A percentile compares a stretch with the other conserved stretches of the same genome.
phyloP scores from a whole-genome alignment of 352 stramenopile genomes.

The Blastocystis hominis region DNA sequence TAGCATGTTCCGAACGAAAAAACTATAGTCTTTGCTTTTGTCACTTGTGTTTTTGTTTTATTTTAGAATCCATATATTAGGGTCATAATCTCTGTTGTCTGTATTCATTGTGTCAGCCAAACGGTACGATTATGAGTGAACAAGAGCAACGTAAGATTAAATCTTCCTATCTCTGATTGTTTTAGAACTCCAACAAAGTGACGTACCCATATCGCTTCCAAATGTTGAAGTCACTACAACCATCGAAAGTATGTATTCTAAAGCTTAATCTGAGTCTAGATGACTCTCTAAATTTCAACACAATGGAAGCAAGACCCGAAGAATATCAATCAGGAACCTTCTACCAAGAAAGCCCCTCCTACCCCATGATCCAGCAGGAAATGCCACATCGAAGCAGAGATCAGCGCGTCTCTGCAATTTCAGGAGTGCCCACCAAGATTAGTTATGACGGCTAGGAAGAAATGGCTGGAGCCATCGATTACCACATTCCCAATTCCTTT shows the following conservation, averaged over 20 bases:
- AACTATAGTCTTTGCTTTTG: too few species aligned
- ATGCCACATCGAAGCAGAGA: neutral
- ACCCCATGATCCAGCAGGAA: neutral
- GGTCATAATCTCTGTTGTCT: too few species aligned
- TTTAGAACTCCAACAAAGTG: neutral
- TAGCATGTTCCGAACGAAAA: neutral
- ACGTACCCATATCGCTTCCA: constrained; percentile 29
- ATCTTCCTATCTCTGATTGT: neutral
- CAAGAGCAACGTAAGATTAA: neutral
- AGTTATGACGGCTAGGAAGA: neutral
- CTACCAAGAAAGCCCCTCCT: neutral
- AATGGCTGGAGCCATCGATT: neutral
- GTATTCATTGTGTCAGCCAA: too few species aligned
- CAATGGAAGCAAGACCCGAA: neutral
- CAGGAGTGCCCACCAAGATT: neutral
- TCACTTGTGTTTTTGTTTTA: too few species aligned
- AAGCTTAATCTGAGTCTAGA: neutral
- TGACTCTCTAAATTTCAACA: neutral
- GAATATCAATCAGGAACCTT: neutral
- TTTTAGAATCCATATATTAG: too few species aligned
- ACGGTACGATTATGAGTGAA: constrained; percentile 8
- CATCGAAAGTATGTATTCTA: neutral
- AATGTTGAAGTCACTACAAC: neutral
- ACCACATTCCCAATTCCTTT: neutral
- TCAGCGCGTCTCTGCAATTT: neutral